Percentiles rank a stretch among this genome's conserved stretches.
Conservation (phyloP, 202 grass and related monocot species). For the Dendrocalamus latiflorus region DNA sequence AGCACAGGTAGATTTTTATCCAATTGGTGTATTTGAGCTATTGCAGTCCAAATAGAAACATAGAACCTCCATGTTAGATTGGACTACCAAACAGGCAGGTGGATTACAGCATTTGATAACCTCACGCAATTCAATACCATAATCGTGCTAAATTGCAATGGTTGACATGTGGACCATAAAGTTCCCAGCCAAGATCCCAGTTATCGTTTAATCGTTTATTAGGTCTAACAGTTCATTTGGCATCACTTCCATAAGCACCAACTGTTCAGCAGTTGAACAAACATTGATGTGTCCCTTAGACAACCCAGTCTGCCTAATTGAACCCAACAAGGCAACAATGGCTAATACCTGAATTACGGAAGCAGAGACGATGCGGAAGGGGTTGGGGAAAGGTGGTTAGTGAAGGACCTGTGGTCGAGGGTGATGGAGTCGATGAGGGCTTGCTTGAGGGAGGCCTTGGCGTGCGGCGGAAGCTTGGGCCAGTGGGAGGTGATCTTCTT, state of each 20-base stretch:
- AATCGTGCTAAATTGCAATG: not conserved
- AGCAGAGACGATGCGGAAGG: not conserved
- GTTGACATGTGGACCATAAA: not conserved
- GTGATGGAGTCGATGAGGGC: too few relatives aligned
- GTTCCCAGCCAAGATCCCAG: not conserved
- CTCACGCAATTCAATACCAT: not conserved
- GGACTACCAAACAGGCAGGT: too few relatives aligned
- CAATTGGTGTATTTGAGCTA: not conserved
- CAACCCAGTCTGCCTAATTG: not conserved
- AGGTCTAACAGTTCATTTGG: not conserved
- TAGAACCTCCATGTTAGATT: too few relatives aligned
- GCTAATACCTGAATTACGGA: not conserved
- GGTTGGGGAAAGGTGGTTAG: not conserved
- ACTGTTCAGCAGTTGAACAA: not conserved
- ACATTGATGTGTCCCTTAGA: not conserved
- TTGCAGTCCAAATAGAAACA: not conserved
- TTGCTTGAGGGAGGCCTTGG: constrained; percentile 72
- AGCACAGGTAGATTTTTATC: not conserved
- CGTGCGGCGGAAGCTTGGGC: constrained; percentile 69
- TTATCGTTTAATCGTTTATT: not conserved
- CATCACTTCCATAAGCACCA: not conserved
- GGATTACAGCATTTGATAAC: too few relatives aligned
- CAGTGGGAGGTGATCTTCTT: constrained; percentile 96
- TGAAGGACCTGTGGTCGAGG: constrained; percentile 66
- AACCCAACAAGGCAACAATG: not conserved